Evolutionary conservation across 257 asterid species (phyloP).

Genomic region (Leonotis leonurus): DNA sequence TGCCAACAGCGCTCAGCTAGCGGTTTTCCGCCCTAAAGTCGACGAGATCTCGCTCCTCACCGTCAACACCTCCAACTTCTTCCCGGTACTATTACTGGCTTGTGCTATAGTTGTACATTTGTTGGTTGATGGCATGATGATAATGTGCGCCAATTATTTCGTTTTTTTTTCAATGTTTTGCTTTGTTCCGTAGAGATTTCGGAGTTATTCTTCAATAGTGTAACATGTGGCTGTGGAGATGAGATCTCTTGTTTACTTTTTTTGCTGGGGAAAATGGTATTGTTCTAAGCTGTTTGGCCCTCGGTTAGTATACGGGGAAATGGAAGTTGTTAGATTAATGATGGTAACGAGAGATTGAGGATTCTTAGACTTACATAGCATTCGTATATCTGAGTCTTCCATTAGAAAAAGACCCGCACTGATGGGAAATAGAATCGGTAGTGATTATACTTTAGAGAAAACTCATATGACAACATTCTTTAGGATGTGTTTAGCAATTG

Average conservation of each 20-base stretch:
- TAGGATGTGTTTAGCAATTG: background rate
- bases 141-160: background rate
- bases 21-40: constrained; percentile 91
- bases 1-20: constrained; percentile 52
- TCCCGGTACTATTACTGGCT: constrained; percentile 44
- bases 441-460: background rate
- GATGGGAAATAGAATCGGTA: background rate
- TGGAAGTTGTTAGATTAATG: background rate
- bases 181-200: background rate
- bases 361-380: constrained; percentile 6
- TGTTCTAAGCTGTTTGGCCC: no score
- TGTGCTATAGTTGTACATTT: background rate
- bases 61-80: constrained; percentile 61
- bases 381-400: background rate
- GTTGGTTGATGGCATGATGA: background rate
- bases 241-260: no score
- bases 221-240: no score
- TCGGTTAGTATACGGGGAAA: no score
- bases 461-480: no score
- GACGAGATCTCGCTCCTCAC: constrained; percentile 96
- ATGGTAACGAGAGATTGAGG: background rate
- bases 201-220: no score
- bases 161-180: background rate
- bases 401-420: background rate
- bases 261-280: no score